phyloP scores from a whole-genome alignment of 768 basidiomycete species.

The Termitomyces sp. region DNA sequence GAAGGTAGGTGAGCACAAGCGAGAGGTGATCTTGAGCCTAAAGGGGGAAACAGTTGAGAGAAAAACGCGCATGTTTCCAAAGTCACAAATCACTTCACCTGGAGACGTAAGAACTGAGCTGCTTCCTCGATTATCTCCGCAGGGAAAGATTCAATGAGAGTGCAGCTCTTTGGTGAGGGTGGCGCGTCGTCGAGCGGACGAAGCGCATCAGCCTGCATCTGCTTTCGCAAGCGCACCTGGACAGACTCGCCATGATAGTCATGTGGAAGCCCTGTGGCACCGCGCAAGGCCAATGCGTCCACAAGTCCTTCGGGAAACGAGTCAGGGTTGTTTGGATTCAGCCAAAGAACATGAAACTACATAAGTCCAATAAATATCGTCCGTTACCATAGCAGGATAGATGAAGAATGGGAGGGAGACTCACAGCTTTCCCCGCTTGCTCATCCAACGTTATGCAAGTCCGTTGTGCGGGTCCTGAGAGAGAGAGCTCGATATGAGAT shows the following conservation, averaged over 20 bases:
- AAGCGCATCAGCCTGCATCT: constrained; percentile 74
- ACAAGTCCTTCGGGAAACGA: constrained; percentile 64
- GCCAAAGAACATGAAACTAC: constrained; percentile 80
- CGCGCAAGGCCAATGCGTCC: constrained; percentile 45
- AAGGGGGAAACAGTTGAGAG: constrained; percentile 9
- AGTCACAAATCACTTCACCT: constrained; percentile 33
- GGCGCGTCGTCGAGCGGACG: constrained; percentile 42
- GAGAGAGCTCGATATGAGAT: background rate
- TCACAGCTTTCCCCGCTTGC: constrained; percentile 53
- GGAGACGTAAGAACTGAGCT: constrained; percentile 58
- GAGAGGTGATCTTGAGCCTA: constrained; percentile 70
- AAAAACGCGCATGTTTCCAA: constrained; percentile 7
- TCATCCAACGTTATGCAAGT: constrained; percentile 78
- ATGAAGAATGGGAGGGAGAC: background rate
- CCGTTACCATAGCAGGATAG: constrained; percentile 1
- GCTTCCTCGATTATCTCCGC: constrained; percentile 62
- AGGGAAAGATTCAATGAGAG: constrained; percentile 31
- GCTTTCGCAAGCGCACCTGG: constrained; percentile 53
- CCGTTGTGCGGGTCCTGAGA: constrained; percentile 53
- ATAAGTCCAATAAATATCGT: background rate
- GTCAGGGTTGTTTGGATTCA: constrained; percentile 60
- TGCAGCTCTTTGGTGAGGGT: constrained; percentile 18
- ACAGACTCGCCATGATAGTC: constrained; percentile 26
- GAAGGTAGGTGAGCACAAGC: constrained; percentile 67
- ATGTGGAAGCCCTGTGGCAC: constrained; percentile 17